These are phyloP conservation scores for Bromus sterilis DNA, from an alignment of 176 grass and related monocot species.

Conservation along the genomic window DNA sequence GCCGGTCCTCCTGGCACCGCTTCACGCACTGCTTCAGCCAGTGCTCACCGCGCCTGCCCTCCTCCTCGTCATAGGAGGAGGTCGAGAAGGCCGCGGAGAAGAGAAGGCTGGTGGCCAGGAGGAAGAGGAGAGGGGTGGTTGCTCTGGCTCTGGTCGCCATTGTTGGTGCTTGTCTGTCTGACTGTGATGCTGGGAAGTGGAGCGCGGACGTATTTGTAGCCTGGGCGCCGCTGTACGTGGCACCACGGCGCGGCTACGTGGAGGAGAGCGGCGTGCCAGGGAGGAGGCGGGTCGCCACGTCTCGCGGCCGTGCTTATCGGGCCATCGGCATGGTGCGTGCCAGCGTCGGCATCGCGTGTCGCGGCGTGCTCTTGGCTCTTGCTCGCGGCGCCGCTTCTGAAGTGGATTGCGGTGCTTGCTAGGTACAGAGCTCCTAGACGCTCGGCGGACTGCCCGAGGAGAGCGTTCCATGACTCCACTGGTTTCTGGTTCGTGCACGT, in stretches of 20 bases:
- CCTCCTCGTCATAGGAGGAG: conserved; percentile 20
- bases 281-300: conserved; percentile 26
- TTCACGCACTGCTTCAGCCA: background rate
- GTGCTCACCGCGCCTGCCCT: background rate
- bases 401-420: background rate
- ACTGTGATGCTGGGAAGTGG: background rate
- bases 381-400: background rate
- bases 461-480: background rate
- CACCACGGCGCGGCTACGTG: conserved; percentile 20
- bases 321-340: background rate
- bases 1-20: conserved; percentile 10
- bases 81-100: conserved; percentile 11
- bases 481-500: too few relatives aligned
- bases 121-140: conserved; percentile 12
- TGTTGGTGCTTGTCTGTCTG: background rate
- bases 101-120: conserved; percentile 30
- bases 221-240: background rate
- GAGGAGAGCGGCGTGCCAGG: background rate
- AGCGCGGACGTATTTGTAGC: background rate
- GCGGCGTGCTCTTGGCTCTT: background rate
- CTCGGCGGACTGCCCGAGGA: background rate
- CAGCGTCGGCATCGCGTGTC: background rate
- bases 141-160: conserved; percentile 32
- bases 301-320: conserved; percentile 21
- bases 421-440: background rate